These are phyloP conservation scores for Dictyostelium citrinum DNA, from an alignment of 78 protist genomes.

Conservation along the genomic window DNA sequence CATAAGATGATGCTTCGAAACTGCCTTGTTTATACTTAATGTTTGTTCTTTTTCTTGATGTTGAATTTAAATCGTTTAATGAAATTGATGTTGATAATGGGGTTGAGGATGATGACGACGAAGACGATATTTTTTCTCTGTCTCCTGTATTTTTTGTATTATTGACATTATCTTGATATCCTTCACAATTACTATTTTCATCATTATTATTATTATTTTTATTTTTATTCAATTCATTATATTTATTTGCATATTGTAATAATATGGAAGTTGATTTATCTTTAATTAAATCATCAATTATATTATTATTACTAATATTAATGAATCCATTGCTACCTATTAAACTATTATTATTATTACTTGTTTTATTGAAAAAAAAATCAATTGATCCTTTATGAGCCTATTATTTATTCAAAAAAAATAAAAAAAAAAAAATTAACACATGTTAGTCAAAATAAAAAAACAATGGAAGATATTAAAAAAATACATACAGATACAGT, in stretches of 20 bases:
- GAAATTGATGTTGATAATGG: background rate
- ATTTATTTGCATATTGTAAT: background rate
- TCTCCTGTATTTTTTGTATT: background rate
- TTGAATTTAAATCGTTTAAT: background rate
- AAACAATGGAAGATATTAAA: background rate
- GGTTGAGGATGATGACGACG: too few species aligned
- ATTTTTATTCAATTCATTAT: background rate
- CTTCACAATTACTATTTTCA: background rate
- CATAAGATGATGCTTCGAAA: conserved; percentile 9
- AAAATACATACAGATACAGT: conserved; percentile 48
- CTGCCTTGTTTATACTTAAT: background rate
- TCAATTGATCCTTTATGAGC: conserved; percentile 39
- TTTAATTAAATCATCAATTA: background rate
- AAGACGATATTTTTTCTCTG: background rate
- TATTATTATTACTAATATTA: background rate
- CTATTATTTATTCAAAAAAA: background rate
- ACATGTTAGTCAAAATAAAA: too few species aligned
- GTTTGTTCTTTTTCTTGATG: background rate
- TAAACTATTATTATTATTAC: background rate
- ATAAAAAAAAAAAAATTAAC: too few species aligned
- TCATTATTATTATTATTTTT: background rate
- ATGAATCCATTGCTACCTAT: background rate
- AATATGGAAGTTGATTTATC: background rate
- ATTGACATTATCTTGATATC: background rate
- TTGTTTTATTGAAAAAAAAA: background rate